Evolutionary conservation across 768 basidiomycete species (phyloP), one percentile per base, ranked within the genome.

Genomic region (Mycena leptocephala): DNA sequence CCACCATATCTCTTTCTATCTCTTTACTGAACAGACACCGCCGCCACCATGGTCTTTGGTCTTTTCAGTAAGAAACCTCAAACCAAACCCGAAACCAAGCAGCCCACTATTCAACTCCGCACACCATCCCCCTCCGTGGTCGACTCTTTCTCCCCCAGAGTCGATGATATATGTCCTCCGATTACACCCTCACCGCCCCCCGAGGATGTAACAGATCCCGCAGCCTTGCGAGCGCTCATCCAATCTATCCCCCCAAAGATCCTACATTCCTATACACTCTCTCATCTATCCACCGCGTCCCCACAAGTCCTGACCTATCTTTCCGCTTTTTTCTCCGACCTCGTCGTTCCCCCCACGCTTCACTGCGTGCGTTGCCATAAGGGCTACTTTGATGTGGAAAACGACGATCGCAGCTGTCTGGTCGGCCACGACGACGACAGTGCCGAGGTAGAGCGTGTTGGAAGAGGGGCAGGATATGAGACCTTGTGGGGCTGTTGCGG

Each of bases 341-440:
- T 96, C 58, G 85, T 87, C 0, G 93, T 93, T 0, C 95, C 95
- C 1, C 94, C 93, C 3, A 85, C 86, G 48, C 86, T 95, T 13
- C 95, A 96, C 77, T 96, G 95, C 75, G 89, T 92, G 26, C 90
- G 95, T 4, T 96, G 95, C 81, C 95, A 96, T 82, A 89, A 91
- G 64, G 86, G 84, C 67, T 96, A 88, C 78, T 92, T 91, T 76
- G 94, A 93, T 0, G 86, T 95, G 20, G 94, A 95, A 79, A 96
- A 96, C 81, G 86, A 84, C n/a, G 94, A 95, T 76, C 86, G 90
- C 28, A 90, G 92, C 67, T 96, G 95, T 80, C 86, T 90, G 10
- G 90, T 95, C 4, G 87, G 92, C 5, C 95, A 96, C 78, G 95
- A 96, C 79, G 95, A 96, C 81, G 95, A 96, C 43, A 95, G 94